These are phyloP conservation scores for Leptosphaerulina australis DNA, from an alignment of 2,329 filamentous ascomycete species.

Conservation along the genomic window DNA sequence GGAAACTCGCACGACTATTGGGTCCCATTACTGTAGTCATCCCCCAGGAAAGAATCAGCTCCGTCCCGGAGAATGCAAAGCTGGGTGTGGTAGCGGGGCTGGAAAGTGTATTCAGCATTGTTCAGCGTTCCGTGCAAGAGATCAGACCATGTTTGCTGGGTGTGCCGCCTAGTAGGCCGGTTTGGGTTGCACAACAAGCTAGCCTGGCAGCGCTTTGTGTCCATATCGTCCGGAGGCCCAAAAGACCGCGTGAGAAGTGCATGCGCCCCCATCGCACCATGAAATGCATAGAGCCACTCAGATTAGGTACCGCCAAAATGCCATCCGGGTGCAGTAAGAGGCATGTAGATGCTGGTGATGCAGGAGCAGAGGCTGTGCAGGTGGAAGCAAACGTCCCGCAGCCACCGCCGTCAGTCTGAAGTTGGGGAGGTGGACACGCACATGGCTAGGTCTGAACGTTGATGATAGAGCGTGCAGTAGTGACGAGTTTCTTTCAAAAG, in stretches of 20 bases:
- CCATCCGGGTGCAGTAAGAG: neutral
- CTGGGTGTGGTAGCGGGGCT: slow-evolving; percentile 1
- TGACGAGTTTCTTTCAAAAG: slow-evolving; percentile 2
- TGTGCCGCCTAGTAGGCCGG: slow-evolving; percentile 20
- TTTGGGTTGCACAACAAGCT: slow-evolving; percentile 23
- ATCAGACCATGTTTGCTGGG: slow-evolving; percentile 30
- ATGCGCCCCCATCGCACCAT: slow-evolving; percentile 1
- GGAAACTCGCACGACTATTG: slow-evolving; percentile 11
- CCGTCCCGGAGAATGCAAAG: slow-evolving; percentile 9
- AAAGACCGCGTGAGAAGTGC: slow-evolving; percentile 10
- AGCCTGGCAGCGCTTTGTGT: slow-evolving; percentile 11
- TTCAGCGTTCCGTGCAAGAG: slow-evolving; percentile 7
- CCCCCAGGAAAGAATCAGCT: slow-evolving; percentile 6
- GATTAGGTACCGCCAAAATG: neutral
- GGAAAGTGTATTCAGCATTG: slow-evolving; percentile 12
- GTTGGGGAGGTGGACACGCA: slow-evolving; percentile 3
- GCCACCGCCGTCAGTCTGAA: neutral
- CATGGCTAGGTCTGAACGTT: slow-evolving; percentile 15
- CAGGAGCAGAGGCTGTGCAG: slow-evolving; percentile 6
- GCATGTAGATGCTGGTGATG: neutral
- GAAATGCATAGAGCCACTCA: neutral
- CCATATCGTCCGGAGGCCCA: neutral
- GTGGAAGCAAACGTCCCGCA: slow-evolving; percentile 1
- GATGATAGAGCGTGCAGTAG: slow-evolving; percentile 12
- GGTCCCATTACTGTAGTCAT: slow-evolving; percentile 9